Conservation (phyloP, 2,329 filamentous ascomycete species). For the Rutstroemia sydowiana region DNA sequence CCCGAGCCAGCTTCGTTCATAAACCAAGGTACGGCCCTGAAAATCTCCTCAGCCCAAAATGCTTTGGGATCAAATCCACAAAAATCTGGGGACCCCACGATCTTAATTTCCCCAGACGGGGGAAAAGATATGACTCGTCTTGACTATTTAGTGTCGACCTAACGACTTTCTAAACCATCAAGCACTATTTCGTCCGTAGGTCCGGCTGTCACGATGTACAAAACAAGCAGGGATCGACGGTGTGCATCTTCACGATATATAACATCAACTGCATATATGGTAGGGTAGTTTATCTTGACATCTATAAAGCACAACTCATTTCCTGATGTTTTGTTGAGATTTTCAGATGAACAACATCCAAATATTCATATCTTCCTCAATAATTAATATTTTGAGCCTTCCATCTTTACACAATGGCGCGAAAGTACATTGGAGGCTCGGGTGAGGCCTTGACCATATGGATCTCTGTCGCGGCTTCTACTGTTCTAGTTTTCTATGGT, state of each 20-base stretch:
- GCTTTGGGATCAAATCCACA: background rate
- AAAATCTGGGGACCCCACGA: background rate
- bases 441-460: slow-evolving; percentile 43
- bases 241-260: background rate
- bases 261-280: background rate
- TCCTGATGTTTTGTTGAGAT: background rate
- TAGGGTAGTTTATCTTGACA: too few species aligned
- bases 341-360: background rate
- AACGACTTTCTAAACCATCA: background rate
- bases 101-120: background rate
- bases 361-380: background rate
- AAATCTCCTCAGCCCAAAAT: too few species aligned
- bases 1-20: background rate
- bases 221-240: background rate
- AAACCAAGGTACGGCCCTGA: too few species aligned
- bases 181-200: background rate
- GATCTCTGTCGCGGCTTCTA: slow-evolving; percentile 44
- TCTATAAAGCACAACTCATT: background rate
- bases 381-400: background rate
- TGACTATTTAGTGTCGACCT: background rate
- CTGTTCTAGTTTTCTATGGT: slow-evolving; percentile 43
- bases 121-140: background rate
- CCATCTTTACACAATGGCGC: slow-evolving; percentile 31
- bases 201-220: background rate
- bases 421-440: slow-evolving; percentile 43